Percentiles rank a stretch among this genome's conserved stretches.
phyloP scores from a whole-genome alignment of 1,284 basidiomycete genomes.

The Takashimella koratensis region DNA sequence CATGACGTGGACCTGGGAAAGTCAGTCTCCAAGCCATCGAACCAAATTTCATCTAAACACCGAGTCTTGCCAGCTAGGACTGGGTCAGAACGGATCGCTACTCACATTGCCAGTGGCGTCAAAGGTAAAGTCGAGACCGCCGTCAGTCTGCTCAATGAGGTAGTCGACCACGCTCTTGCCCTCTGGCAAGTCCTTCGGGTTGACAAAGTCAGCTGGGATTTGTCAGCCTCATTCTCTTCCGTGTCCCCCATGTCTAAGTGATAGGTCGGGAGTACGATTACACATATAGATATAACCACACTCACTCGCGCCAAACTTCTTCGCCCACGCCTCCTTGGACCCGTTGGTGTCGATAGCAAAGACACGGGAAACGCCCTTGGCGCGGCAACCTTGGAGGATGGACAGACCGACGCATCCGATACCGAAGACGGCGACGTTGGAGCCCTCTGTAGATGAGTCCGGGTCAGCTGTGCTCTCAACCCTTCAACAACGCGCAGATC shows the following conservation, averaged over 20 bases:
- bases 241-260: no score
- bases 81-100: no score
- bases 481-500: constrained; percentile 29
- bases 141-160: constrained; percentile 90
- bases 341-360: constrained; percentile 92
- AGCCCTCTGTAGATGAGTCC: constrained; percentile 58
- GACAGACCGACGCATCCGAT: constrained; percentile 95
- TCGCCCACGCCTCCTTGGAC: constrained; percentile 79
- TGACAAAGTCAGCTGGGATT: constrained; percentile 71
- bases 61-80: neutral
- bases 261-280: no score
- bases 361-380: constrained; percentile 77
- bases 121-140: constrained; percentile 95
- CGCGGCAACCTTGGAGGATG: constrained; percentile 74
- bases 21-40: neutral
- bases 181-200: constrained; percentile 70
- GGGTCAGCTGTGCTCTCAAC: neutral
- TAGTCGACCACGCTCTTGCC: constrained; percentile 82
- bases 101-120: constrained; percentile 91
- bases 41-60: constrained; percentile 3
- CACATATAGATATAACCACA: no score
- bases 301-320: constrained; percentile 83
- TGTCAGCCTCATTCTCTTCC: no score
- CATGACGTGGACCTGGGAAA: constrained; percentile 78
- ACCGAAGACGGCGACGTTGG: constrained; percentile 90